Base-by-base conservation (phyloP, 1,139 yeast species). In the Kodamaea arcana region DNA sequence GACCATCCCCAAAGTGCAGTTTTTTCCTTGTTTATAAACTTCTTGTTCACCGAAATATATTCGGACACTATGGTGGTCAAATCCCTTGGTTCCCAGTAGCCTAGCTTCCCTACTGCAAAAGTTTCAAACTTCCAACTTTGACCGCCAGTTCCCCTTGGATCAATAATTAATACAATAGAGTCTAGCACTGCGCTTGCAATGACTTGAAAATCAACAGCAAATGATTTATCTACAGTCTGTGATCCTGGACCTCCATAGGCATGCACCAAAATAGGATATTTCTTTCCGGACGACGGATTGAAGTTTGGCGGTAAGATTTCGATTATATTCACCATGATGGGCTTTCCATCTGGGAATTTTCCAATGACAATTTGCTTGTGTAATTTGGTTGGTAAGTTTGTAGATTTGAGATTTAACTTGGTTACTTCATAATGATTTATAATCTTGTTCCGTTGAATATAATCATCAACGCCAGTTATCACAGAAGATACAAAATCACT, bases 1-100 rank as follows among this genome's bases (percentile, higher is more conserved):
- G 90, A 80, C 95, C 95, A 86, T n/a, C 95, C 95, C 95, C 98
- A 94, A n/a, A 54, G 71, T 0, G 96, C 95, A n/a, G 86, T 78
- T 33, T 66, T 71, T 2, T 73, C 71, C 15, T 58, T 51, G 50
- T 86, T 82, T 21, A 92, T 73, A 45, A 77, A 76, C 1, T 65
- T 60, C 34, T 64, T 56, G 43, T 77, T 72, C 3, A 58, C 59
- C 12, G 62, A 48, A 13, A 87, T 72, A 64, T 83, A 86, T 30
- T 69, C 68, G 35, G 78, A 67, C 0, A 87, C 80, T 0, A 85
- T 80, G 2, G 73, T 69, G 3, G 79, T 74, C 24, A 92, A 74
- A 57, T 92, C 99, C 30, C 82, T 66, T 4, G 95, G 84, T 55
- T 92, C 99, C 83, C 86, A 84, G 45, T 74, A 72, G 2, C 99